Percentiles rank a stretch among this genome's conserved stretches.
Conservation (phyloP, 768 basidiomycete species). For the Flagelloscypha sp. region DNA sequence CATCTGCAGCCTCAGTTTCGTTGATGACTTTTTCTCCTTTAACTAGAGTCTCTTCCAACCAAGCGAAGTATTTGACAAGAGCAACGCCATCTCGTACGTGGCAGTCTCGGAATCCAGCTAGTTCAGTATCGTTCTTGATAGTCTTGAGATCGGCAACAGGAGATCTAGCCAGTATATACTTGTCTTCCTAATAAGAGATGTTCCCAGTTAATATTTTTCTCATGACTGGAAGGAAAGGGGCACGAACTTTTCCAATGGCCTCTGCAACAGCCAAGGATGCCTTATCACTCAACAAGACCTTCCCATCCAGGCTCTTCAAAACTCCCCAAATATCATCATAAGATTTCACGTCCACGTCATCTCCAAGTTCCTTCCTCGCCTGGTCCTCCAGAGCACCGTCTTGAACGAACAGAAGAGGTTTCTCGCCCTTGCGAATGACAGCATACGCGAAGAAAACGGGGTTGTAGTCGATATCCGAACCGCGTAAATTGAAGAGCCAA, state of each 20-base stretch:
- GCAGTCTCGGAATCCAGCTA: conserved; percentile 58
- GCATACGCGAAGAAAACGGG: conserved; percentile 91
- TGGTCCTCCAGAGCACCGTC: conserved; percentile 37
- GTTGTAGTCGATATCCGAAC: conserved; percentile 87
- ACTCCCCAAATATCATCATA: conserved; percentile 65
- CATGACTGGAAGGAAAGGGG: conserved; percentile 2
- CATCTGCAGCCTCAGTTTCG: conserved; percentile 42
- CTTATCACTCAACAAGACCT: conserved; percentile 68
- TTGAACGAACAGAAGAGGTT: conserved; percentile 65
- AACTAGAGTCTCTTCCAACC: conserved; percentile 13
- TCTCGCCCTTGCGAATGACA: conserved; percentile 48
- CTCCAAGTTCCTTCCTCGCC: conserved; percentile 40
- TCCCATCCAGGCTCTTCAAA: conserved; percentile 47
- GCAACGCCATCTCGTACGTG: conserved; percentile 68
- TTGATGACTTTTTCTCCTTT: conserved; percentile 10
- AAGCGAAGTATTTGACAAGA: conserved; percentile 36
- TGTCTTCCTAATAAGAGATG: conserved; percentile 30
- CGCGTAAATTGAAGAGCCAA: conserved; percentile 90
- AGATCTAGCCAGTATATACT: conserved; percentile 50
- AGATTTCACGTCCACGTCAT: conserved; percentile 53
- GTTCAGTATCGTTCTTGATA: conserved; percentile 50
- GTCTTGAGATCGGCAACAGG: conserved; percentile 52
- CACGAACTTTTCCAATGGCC: conserved; percentile 61
- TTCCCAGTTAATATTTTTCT: conserved; percentile 2
- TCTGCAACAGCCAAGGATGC: conserved; percentile 77